Base-by-base conservation (phyloP, 306 rosid species). In the Arachis stenosperma region DNA sequence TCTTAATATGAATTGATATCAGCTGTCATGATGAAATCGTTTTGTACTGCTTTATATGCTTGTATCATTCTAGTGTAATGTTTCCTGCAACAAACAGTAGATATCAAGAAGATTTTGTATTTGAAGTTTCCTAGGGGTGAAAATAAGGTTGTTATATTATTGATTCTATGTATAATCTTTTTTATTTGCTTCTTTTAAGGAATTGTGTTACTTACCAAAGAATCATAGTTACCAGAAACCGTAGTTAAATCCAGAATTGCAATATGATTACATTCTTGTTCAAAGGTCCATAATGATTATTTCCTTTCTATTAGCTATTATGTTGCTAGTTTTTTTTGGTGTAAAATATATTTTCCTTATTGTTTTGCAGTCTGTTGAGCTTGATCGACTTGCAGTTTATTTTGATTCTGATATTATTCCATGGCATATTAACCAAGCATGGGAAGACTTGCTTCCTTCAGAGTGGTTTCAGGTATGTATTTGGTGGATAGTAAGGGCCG, bases 361-460 rank as follows among this genome's bases (percentile, higher is more conserved):
- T 79, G 39, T 69, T 84, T 76, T 84, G 78, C 91, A 91, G 99
- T 85, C 88, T 36, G 95, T 94, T 74, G 92, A 88, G 69, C 99
- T 94, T 12, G 94, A 86, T 69, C 91, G 78, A 42, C 97, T 94
- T 67, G 99, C 95, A 60, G 82, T 91, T 60, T 94, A 94, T 85
- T 84, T 91, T 60, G 97, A 94, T 83, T 91, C 97, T 64, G 89
- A 91, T 88, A 82, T 84, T 70, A 77, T 81, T 67, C 90, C 96
- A 57, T 94, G 96, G 96, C 80, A 87, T 79, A 68, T 91, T 69
- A 71, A 85, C 73, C 89, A 88, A 81, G 83, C 87, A 65, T 94
- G 99, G 99, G 91, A 80, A 79, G 88, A 85, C 83, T 85, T 94
- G 85, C 89, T 81, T 84, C 98, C 98, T 70, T 88, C 95, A 4